Conservation (phyloP, 129 eudicot genomes). For the Lonicera japonica region DNA sequence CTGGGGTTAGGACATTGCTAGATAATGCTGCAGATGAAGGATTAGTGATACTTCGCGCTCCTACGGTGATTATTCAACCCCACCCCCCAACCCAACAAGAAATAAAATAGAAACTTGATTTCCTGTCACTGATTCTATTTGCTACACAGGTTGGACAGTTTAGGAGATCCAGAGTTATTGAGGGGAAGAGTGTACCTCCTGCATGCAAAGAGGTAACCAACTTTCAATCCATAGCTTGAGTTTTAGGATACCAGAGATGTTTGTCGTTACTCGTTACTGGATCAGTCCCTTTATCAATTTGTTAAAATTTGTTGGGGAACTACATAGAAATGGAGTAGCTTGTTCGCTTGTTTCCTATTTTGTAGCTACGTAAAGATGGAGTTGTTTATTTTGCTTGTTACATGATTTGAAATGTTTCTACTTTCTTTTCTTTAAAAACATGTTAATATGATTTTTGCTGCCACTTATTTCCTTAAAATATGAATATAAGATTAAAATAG, state of each 20-base stretch:
- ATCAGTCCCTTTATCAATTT: not conserved
- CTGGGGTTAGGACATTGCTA: constrained; percentile 33
- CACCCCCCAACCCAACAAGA: not conserved
- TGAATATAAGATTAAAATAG: not conserved
- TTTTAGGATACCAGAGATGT: not conserved
- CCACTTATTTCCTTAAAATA: not conserved
- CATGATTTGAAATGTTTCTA: not conserved
- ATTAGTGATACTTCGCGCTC: constrained; percentile 59
- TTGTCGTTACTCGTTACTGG: not conserved
- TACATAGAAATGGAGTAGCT: not conserved
- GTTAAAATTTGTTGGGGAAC: not conserved
- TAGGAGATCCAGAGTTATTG: constrained; percentile 70
- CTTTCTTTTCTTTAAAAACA: not conserved
- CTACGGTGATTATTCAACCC: constrained; percentile 46
- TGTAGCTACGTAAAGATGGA: too few relatives aligned
- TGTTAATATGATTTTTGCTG: not conserved
- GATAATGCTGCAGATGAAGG: constrained; percentile 81
- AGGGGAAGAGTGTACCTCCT: constrained; percentile 80
- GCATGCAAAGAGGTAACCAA: constrained; percentile 73
- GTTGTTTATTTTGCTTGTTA: not conserved
- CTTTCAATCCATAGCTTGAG: constrained; percentile 1
- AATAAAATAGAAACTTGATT: not conserved
- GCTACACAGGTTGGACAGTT: constrained; percentile 69
- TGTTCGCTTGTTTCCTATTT: too few relatives aligned
- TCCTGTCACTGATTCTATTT: constrained; percentile 8